Percentiles rank a stretch among this genome's conserved stretches.
Conservation (phyloP, 1,139 yeast genomes). For the Suhomyces maxii region DNA sequence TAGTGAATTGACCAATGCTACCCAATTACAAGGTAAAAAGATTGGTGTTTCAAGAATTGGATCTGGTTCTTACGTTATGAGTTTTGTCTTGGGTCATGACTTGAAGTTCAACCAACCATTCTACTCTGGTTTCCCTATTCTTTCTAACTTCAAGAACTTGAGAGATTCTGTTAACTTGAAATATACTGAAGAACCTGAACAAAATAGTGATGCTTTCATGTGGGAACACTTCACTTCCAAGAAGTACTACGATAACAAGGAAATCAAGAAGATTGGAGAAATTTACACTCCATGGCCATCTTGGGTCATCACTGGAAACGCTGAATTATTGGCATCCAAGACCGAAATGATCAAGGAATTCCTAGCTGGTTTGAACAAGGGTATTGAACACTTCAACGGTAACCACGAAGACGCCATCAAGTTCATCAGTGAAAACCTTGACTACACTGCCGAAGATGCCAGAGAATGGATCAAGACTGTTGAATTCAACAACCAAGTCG, state of each 20-base stretch:
- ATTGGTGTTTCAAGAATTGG: constrained; percentile 91
- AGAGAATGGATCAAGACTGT: constrained; percentile 79
- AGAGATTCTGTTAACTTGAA: constrained; percentile 73
- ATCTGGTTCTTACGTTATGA: constrained; percentile 89
- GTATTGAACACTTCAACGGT: constrained; percentile 61
- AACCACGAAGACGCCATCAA: constrained; percentile 66
- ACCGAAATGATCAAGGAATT: constrained; percentile 40
- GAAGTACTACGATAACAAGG: constrained; percentile 75
- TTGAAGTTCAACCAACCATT: constrained; percentile 50
- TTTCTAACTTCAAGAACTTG: constrained; percentile 70
- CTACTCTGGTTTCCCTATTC: constrained; percentile 51
- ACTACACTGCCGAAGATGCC: constrained; percentile 78
- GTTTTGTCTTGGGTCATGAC: constrained; percentile 75
- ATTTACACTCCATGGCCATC: constrained; percentile 97
- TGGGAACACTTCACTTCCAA: constrained; percentile 94
- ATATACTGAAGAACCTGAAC: constrained; percentile 26
- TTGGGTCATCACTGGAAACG: constrained; percentile 71
- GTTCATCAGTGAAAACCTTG: constrained; percentile 65
- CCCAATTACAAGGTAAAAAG: constrained; percentile 57
- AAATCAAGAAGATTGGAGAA: constrained; percentile 80
- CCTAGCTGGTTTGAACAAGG: constrained; percentile 58
- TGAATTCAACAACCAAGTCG: constrained; percentile 52
- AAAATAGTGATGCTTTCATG: constrained; percentile 79
- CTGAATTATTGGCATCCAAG: constrained; percentile 29
- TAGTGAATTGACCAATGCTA: constrained; percentile 47